Evolutionary conservation across 2,329 filamentous ascomycete genomes (phyloP).

Genomic region (Ophiostoma quercus): DNA sequence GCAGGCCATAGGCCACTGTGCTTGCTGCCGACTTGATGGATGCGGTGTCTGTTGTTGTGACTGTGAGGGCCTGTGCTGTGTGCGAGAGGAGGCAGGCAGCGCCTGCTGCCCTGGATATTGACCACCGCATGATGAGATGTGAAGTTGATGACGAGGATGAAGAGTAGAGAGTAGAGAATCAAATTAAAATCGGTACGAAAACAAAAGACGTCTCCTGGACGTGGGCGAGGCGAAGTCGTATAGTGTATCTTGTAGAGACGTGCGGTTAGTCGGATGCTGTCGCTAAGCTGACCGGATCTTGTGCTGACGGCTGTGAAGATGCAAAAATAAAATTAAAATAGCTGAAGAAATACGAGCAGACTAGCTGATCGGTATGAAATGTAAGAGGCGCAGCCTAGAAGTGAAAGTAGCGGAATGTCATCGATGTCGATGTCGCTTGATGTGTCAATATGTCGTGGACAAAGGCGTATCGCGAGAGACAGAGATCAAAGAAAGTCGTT

Average conservation of each 20-base stretch:
- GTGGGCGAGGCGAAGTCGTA: background rate
- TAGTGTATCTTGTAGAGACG: background rate
- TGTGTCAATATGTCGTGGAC: background rate
- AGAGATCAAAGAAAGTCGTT: conserved; percentile 7
- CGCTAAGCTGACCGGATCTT: background rate
- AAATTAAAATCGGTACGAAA: background rate
- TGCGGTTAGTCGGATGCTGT: background rate
- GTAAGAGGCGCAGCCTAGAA: conserved; percentile 21
- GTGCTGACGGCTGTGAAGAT: background rate
- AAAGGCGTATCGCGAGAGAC: conserved; percentile 1
- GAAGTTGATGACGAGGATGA: background rate
- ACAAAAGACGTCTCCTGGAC: conserved; percentile 11
- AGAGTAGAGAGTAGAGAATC: background rate
- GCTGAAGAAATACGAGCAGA: background rate
- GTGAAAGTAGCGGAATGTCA: background rate
- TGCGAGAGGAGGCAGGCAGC: conserved; percentile 25
- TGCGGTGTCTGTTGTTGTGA: conserved; percentile 31
- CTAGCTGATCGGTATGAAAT: conserved; percentile 2
- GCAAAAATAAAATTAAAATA: background rate
- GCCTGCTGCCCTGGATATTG: conserved; percentile 19
- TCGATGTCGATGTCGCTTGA: conserved; percentile 1
- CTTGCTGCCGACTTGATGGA: conserved; percentile 47
- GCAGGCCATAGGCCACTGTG: conserved; percentile 37
- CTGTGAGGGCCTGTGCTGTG: conserved; percentile 23
- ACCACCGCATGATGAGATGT: conserved; percentile 17